A percentile compares a stretch with the other conserved stretches of the same genome.
These are phyloP conservation scores for Aspergillus sp. DNA, from an alignment of 2,329 filamentous ascomycete species.

Conservation along the genomic window DNA sequence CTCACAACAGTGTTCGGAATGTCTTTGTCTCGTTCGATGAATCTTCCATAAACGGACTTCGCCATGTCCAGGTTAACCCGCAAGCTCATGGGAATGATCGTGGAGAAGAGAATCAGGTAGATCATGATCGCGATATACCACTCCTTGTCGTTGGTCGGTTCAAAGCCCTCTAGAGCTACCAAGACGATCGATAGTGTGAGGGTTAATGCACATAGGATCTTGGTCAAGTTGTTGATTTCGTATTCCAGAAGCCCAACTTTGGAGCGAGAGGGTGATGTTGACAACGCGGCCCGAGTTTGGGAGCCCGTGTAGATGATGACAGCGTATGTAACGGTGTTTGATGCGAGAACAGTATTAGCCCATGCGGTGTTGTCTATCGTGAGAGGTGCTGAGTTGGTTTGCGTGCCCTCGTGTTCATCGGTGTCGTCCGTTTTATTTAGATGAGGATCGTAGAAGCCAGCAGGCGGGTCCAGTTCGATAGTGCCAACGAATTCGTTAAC, in stretches of 20 bases:
- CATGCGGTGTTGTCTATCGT: slow-evolving; percentile 97
- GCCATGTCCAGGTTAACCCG: slow-evolving; percentile 96
- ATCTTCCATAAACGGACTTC: slow-evolving; percentile 92
- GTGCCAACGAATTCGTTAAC: slow-evolving; percentile 96
- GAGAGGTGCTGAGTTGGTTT: slow-evolving; percentile 65
- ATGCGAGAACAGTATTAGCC: slow-evolving; percentile 96
- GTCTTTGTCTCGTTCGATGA: slow-evolving; percentile 86
- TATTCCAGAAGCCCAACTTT: slow-evolving; percentile 92
- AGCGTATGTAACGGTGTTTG: slow-evolving; percentile 82
- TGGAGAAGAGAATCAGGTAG: slow-evolving; percentile 98
- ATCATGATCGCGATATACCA: slow-evolving; percentile 99
- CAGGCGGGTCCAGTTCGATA: slow-evolving; percentile 67
- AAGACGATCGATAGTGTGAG: slow-evolving; percentile 81
- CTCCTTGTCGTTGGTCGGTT: slow-evolving; percentile 49
- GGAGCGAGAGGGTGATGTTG: slow-evolving; percentile 85
- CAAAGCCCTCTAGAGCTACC: slow-evolving; percentile 82
- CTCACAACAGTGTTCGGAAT: slow-evolving; percentile 91
- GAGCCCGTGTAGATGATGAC: slow-evolving; percentile 93
- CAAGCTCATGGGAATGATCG: slow-evolving; percentile 94
- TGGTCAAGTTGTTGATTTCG: slow-evolving; percentile 95
- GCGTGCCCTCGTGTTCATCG: slow-evolving; percentile 16
- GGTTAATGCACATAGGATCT: slow-evolving; percentile 89
- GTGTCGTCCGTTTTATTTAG: slow-evolving; percentile 31
- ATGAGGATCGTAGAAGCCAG: slow-evolving; percentile 46
- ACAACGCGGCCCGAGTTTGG: slow-evolving; percentile 89